phyloP scores from a whole-genome alignment of 2,329 filamentous ascomycete species.

The Xylaria arbuscula region DNA sequence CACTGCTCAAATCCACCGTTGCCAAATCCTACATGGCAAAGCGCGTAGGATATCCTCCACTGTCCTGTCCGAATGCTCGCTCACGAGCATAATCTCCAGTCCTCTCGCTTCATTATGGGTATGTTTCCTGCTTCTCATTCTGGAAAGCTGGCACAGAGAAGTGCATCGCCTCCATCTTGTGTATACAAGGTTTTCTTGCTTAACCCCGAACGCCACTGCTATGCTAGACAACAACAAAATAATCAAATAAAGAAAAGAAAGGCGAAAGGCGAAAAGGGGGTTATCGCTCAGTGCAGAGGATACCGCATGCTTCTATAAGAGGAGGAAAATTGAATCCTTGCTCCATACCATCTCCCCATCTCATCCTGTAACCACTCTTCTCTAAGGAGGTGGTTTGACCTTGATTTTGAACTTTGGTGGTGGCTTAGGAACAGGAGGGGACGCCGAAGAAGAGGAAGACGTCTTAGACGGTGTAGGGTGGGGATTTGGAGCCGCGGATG shows the following conservation, averaged over 20 bases:
- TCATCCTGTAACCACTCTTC: background rate
- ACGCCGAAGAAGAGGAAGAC: constrained; percentile 33
- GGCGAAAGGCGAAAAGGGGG: background rate
- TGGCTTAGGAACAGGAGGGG: constrained; percentile 37
- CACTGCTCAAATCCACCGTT: constrained; percentile 3
- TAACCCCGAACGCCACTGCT: constrained; percentile 39
- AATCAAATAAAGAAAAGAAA: background rate
- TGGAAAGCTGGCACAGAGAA: background rate
- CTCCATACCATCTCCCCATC: constrained; percentile 1
- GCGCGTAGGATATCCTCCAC: background rate
- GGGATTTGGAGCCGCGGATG: constrained; percentile 38
- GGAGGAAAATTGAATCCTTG: background rate
- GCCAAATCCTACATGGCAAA: background rate
- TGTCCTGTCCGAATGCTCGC: constrained; percentile 9
- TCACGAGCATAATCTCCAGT: background rate
- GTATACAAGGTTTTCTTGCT: constrained; percentile 8
- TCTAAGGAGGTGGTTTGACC: constrained; percentile 42
- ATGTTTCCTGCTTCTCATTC: constrained; percentile 2
- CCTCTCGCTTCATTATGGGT: constrained; percentile 1
- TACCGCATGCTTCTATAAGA: constrained; percentile 24
- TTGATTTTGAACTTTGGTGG: constrained; percentile 48
- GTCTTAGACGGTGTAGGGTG: constrained; percentile 38
- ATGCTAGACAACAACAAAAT: constrained; percentile 33
- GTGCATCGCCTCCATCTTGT: background rate
- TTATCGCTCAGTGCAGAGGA: background rate